phyloP scores from a whole-genome alignment of 139 green algal species.

The Raphidocelis subcapitata region DNA sequence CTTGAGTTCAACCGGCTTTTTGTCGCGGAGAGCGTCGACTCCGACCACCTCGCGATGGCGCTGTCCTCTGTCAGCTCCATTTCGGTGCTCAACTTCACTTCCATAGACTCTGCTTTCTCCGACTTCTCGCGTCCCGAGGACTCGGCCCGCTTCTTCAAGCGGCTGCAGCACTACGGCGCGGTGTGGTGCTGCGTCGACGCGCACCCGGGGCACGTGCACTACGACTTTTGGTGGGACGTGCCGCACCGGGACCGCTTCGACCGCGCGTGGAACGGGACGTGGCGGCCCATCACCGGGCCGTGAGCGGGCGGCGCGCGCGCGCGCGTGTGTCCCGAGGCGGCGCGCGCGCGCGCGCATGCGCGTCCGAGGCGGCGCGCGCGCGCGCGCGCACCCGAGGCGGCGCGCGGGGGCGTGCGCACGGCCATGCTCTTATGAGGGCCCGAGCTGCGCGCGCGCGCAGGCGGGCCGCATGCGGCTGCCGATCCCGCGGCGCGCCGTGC shows the following conservation, averaged over 20 bases:
- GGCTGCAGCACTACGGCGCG: conserved; percentile 58
- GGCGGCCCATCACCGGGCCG: conserved; percentile 58
- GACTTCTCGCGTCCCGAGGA: conserved; percentile 38
- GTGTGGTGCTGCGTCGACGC: conserved; percentile 92
- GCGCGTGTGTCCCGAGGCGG: no score
- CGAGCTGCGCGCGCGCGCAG: no score
- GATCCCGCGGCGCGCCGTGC: no score
- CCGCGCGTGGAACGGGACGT: conserved; percentile 43
- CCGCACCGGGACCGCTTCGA: conserved; percentile 71
- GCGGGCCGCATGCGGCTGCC: no score
- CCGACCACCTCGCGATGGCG: conserved; percentile 1
- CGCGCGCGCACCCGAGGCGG: no score
- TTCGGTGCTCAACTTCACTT: conserved; percentile 58
- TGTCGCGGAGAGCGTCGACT: conserved; percentile 21
- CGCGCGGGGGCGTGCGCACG: no score
- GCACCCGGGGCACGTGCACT: conserved; percentile 91
- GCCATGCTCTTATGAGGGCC: no score
- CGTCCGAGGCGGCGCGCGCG: no score
- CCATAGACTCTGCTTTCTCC: conserved; percentile 51
- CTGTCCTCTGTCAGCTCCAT: conserved; percentile 22
- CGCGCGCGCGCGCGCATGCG: no score
- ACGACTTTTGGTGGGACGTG: conserved; percentile 79
- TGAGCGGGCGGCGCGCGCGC: conserved; percentile 23
- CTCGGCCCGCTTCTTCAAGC: conserved; percentile 54
- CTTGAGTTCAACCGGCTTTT: conserved; percentile 31